phyloP scores from a whole-genome alignment of 257 asterid species.

The Vinca minor region DNA sequence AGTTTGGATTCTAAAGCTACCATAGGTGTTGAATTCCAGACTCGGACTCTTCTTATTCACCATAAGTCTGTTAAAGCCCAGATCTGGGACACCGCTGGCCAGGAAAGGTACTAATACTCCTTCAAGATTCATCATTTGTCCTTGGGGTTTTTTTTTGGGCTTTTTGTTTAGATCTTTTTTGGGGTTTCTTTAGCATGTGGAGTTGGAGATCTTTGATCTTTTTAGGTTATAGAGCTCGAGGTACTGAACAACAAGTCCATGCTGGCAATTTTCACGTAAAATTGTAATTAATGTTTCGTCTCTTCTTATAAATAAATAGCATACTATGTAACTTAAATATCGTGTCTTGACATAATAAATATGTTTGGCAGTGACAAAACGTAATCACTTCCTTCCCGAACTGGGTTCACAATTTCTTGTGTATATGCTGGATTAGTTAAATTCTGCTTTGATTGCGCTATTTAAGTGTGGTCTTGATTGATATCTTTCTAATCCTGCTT shows the following conservation, averaged over 20 bases:
- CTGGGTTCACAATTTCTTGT: neutral
- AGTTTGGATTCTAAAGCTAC: conserved; percentile 81
- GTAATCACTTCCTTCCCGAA: neutral
- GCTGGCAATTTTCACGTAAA: too few species aligned
- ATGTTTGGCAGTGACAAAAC: too few species aligned
- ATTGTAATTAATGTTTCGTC: too few species aligned
- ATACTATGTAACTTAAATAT: too few species aligned
- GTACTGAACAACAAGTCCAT: too few species aligned
- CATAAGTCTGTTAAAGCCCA: conserved; percentile 80
- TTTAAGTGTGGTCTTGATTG: neutral
- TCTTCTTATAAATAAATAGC: too few species aligned
- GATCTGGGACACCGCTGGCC: conserved; percentile 96
- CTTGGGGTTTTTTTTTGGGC: neutral
- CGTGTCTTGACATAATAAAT: too few species aligned
- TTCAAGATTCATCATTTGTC: neutral
- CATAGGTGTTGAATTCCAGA: conserved; percentile 76
- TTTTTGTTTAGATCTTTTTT: neutral
- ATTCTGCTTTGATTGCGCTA: neutral
- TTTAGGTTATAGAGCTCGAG: neutral
- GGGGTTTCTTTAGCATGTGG: neutral
- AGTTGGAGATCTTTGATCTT: neutral
- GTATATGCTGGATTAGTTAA: neutral
- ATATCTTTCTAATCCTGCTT: neutral
- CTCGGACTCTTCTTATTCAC: conserved; percentile 59
- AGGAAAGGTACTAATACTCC: conserved; percentile 48